These are phyloP conservation scores for Rhizopogon vesiculosus DNA, from an alignment of 768 basidiomycete genomes.

Conservation along the genomic window DNA sequence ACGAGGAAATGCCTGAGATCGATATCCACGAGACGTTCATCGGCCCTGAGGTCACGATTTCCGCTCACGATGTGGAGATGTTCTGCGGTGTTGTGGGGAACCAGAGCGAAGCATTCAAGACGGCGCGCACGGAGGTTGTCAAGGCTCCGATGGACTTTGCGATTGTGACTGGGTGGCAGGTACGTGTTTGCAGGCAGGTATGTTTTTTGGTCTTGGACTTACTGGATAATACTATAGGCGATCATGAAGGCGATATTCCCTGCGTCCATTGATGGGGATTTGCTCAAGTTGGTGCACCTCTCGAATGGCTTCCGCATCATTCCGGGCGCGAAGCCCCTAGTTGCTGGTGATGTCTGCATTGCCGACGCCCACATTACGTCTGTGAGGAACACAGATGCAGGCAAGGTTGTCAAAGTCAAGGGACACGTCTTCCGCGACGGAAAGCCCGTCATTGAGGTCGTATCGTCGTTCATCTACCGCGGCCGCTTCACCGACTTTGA, in stretches of 20 bases:
- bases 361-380: conserved; percentile 87
- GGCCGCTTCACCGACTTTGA: conserved; percentile 91
- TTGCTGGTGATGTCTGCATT: conserved; percentile 85
- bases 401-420: conserved; percentile 90
- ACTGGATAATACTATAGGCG: conserved; percentile 50
- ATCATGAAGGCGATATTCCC: conserved; percentile 99
- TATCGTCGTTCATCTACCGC: conserved; percentile 95
- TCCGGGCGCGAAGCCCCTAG: conserved; percentile 68
- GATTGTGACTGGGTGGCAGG: conserved; percentile 98
- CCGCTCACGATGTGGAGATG: conserved; percentile 69
- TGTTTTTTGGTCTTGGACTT: not conserved
- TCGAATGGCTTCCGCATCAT: conserved; percentile 95
- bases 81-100: conserved; percentile 96
- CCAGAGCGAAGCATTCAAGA: conserved; percentile 87
- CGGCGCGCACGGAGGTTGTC: conserved; percentile 56
- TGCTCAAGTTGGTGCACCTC: conserved; percentile 93
- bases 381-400: conserved; percentile 84
- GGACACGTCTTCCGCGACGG: conserved; percentile 76
- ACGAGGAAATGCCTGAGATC: conserved; percentile 71
- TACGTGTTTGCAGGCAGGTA: conserved; percentile 31
- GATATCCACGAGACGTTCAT: conserved; percentile 78
- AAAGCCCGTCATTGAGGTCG: conserved; percentile 85
- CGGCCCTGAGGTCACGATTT: conserved; percentile 82
- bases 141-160: conserved; percentile 98
- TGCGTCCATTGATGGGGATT: conserved; percentile 82